phyloP scores from a whole-genome alignment of 345 rosid genomes.

The Populus ilicifolia region DNA sequence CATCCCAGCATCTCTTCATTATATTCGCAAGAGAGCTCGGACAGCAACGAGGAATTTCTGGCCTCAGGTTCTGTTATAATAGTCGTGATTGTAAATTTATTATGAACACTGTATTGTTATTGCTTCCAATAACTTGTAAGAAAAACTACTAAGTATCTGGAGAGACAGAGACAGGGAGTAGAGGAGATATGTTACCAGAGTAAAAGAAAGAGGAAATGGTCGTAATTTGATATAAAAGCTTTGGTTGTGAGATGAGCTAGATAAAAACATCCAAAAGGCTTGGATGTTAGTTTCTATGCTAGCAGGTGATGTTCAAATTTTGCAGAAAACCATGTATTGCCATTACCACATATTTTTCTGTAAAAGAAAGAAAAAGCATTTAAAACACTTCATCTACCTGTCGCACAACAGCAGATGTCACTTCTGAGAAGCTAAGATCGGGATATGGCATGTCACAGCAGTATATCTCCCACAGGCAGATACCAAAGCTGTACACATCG shows the following conservation, averaged over 20 bases:
- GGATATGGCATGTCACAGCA: slow-evolving; percentile 44
- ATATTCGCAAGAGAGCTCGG: slow-evolving; percentile 35
- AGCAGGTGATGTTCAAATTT: too few species aligned
- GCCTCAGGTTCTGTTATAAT: slow-evolving; percentile 31
- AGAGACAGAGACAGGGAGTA: too few species aligned
- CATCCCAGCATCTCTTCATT: slow-evolving; percentile 43
- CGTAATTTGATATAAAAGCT: too few species aligned
- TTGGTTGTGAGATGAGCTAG: too few species aligned
- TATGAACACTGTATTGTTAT: not conserved
- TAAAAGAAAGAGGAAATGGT: too few species aligned
- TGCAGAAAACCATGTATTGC: too few species aligned
- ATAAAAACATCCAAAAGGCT: too few species aligned
- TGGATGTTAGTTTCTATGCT: too few species aligned
- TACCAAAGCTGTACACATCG: slow-evolving; percentile 40
- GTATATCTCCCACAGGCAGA: slow-evolving; percentile 44
- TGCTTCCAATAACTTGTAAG: not conserved
- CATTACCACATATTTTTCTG: too few species aligned
- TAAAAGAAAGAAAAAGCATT: not conserved
- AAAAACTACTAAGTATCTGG: too few species aligned
- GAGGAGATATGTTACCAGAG: too few species aligned
- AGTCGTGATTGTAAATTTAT: not conserved
- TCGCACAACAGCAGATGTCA: slow-evolving; percentile 37
- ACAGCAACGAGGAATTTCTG: slow-evolving; percentile 36
- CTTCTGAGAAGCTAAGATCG: slow-evolving; percentile 38
- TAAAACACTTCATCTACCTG: slow-evolving; percentile 24